Base-by-base conservation (phyloP, 805 yeast species). In the Teunomyces barrocoloradensis region DNA sequence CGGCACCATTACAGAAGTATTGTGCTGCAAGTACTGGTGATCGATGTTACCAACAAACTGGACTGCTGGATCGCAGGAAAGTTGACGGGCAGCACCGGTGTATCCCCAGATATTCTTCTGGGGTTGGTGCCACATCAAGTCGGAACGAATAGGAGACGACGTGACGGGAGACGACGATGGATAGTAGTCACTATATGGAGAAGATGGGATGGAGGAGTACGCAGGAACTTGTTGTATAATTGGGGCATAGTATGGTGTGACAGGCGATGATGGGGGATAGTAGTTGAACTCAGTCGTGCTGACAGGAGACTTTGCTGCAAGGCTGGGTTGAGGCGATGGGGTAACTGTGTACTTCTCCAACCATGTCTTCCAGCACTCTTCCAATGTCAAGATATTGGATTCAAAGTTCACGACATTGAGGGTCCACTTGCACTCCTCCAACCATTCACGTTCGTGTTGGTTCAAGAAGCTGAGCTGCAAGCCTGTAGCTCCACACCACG, bases 401-500 rank as follows among this genome's bases (percentile, higher is more conserved):
- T 65, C 72, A 50, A 66, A 71, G 43, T 62, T 60, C 32, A 68
- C 74, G 3, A 69, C 74, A 50, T 65, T 71, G 47, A 85, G 68
- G 57, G 73, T 76, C 88, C 89, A 85, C 50, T 80, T 68, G 44
- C 84, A 74, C 29, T 74, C 72, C 7, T 61, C 57, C 50, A 89
- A 74, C 92, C 95, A 92, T 39, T 70, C 73, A 45, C 78, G 79
- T 71, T 92, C 99, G 51, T 81, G 69, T 13, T 63, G 58, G 59
- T 91, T 89, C 52, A 92, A 75, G 30, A 77, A 66, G 2, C 60
- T 60, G 42, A 88, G 74, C 5, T 80, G 67, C 52, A 92, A 77
- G 15, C 95, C 95, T 4, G 97, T 87, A n/a, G 97, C 98, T 52
- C 89, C 90, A 36, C 89, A 80, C 99, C 99, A 92, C 6, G 97